A percentile compares a stretch with the other conserved stretches of the same genome.
Conservation (phyloP, 2,329 filamentous ascomycete species). For the Knoxdaviesia capensis region DNA sequence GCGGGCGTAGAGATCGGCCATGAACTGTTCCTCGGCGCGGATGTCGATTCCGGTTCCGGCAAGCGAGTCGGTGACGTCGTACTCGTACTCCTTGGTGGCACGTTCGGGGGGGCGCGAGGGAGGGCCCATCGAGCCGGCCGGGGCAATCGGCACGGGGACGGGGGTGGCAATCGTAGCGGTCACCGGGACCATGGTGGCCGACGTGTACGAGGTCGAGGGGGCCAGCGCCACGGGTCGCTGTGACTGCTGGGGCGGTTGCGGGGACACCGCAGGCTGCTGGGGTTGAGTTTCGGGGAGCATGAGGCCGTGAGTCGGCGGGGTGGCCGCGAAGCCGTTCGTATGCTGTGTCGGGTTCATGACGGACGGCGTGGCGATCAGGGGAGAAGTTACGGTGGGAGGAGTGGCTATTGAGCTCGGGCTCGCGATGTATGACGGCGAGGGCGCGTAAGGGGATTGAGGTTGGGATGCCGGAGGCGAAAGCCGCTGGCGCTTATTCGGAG, state of each 20-base stretch:
- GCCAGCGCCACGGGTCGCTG: too few species aligned
- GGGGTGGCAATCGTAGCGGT: conserved; percentile 3
- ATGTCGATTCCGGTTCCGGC: conserved; percentile 74
- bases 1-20: conserved; percentile 36
- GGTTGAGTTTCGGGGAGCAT: conserved; percentile 7
- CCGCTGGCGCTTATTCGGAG: conserved; percentile 54
- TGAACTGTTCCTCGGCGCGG: conserved; percentile 65
- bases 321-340: conserved; percentile 1
- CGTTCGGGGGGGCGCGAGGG: conserved; percentile 41
- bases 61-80: conserved; percentile 69
- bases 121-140: conserved; percentile 28
- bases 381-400: conserved; percentile 17
- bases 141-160: conserved; percentile 8
- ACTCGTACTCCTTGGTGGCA: conserved; percentile 39
- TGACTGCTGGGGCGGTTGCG: conserved; percentile 4
- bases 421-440: conserved; percentile 24
- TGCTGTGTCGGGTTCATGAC: not conserved
- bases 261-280: conserved; percentile 5
- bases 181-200: conserved; percentile 7
- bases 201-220: conserved; percentile 7
- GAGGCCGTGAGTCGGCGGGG: not conserved
- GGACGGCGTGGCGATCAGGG: conserved; percentile 9
- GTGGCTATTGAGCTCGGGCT: conserved; percentile 23
- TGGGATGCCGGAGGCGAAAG: conserved; percentile 50
- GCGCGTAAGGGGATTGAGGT: conserved; percentile 39